A percentile compares a stretch with the other conserved stretches of the same genome.
These are phyloP conservation scores for Blumeria hordei DNA, from an alignment of 2,329 filamentous ascomycete species.

Conservation along the genomic window DNA sequence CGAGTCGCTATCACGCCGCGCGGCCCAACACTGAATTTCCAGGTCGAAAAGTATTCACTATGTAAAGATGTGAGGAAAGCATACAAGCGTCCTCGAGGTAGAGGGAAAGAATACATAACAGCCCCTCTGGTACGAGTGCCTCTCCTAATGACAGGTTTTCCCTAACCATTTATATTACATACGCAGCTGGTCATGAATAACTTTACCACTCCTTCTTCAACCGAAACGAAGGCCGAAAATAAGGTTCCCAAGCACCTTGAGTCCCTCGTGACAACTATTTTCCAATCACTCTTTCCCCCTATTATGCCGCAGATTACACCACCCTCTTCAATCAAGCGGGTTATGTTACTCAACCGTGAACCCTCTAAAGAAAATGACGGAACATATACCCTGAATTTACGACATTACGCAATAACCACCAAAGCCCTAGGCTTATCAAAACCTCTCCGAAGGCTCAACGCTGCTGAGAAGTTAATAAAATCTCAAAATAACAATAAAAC, in stretches of 20 bases:
- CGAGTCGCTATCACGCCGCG: constrained; percentile 68
- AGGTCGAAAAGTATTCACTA: constrained; percentile 83
- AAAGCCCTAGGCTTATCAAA: constrained; percentile 67
- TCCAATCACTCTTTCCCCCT: constrained; percentile 86
- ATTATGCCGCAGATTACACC: constrained; percentile 84
- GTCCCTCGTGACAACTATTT: constrained; percentile 74
- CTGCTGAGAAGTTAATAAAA: constrained; percentile 51
- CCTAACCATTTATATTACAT: not conserved
- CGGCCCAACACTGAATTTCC: constrained; percentile 81
- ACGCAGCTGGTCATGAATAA: constrained; percentile 87
- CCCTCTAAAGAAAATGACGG: constrained; percentile 27
- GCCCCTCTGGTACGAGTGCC: constrained; percentile 43
- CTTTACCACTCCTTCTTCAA: constrained; percentile 41
- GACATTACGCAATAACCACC: constrained; percentile 90
- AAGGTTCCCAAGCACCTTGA: constrained; percentile 87
- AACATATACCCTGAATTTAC: constrained; percentile 61
- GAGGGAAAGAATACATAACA: constrained; percentile 64
- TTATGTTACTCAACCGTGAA: constrained; percentile 76
- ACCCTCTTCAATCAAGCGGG: constrained; percentile 73
- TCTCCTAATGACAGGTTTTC: not conserved
- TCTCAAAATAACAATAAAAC: constrained; percentile 26
- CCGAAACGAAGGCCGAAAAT: constrained; percentile 27
- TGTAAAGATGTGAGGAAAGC: constrained; percentile 73
- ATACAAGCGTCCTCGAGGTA: constrained; percentile 58
- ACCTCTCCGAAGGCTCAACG: constrained; percentile 59